phyloP scores from a whole-genome alignment of 2,329 filamentous ascomycete genomes.

The Alternaria sp. region DNA sequence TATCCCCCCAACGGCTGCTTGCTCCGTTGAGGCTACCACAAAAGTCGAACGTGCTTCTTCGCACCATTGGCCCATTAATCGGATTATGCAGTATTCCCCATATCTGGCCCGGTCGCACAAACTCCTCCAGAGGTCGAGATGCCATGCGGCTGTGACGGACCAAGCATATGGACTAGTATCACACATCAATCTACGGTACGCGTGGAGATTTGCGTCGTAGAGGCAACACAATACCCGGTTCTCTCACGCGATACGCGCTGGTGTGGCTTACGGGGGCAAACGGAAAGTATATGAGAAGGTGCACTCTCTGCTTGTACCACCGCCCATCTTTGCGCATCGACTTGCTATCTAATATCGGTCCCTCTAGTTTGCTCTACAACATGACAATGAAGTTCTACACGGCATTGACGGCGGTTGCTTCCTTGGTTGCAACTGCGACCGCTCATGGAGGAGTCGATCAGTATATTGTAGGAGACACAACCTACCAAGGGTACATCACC shows the following conservation, averaged over 20 bases:
- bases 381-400: slow-evolving; percentile 31
- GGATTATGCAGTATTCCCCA: slow-evolving; percentile 3
- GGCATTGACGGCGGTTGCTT: slow-evolving; percentile 21
- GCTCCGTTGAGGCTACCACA: slow-evolving; percentile 24
- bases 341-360: background rate
- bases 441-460: slow-evolving; percentile 38
- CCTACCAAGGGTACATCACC: slow-evolving; percentile 30
- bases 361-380: background rate
- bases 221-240: slow-evolving; percentile 14
- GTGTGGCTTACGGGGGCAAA: background rate
- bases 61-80: background rate
- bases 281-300: slow-evolving; percentile 12
- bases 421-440: slow-evolving; percentile 26
- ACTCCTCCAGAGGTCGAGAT: slow-evolving; percentile 21
- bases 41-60: background rate
- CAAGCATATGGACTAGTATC: slow-evolving; percentile 11
- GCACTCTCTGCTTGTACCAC: background rate
- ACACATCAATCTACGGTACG: background rate
- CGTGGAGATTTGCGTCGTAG: slow-evolving; percentile 3
- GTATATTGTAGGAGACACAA: slow-evolving; percentile 31
- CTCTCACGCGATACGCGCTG: slow-evolving; percentile 8
- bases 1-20: slow-evolving; percentile 20
- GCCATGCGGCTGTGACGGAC: slow-evolving; percentile 3
- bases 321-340: background rate
- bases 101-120: slow-evolving; percentile 15